These are phyloP conservation scores for Gynochthodes officinalis DNA, from an alignment of 257 asterid genomes.

Conservation along the genomic window DNA sequence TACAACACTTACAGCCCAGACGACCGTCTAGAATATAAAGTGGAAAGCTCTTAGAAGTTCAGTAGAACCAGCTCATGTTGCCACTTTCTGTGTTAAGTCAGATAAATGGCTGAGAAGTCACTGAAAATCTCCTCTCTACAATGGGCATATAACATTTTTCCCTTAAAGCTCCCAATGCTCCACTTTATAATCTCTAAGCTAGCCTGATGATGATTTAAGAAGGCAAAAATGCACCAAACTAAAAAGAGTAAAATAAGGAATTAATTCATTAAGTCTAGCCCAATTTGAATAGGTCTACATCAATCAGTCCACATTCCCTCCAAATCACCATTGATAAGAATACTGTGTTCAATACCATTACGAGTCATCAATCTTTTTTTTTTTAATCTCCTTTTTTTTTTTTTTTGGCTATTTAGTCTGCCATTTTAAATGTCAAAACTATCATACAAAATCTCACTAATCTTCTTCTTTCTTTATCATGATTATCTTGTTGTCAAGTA, in stretches of 20 bases:
- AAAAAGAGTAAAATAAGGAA: neutral
- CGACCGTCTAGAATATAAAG: neutral
- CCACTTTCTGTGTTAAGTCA: neutral
- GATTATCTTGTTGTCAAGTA: neutral
- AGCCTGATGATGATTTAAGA: neutral
- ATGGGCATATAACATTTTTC: neutral
- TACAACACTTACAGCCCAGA: neutral
- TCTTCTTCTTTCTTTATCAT: neutral
- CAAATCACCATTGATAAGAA: neutral
- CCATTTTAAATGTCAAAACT: neutral
- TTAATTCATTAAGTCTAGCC: neutral
- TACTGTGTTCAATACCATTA: neutral
- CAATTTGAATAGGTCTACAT: neutral
- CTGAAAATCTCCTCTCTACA: neutral
- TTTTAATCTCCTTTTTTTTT: neutral
- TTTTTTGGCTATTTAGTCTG: neutral
- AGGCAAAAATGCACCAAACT: too few relatives aligned
- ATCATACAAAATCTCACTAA: neutral
- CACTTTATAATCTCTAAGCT: neutral
- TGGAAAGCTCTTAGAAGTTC: neutral
- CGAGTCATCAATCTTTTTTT: neutral
- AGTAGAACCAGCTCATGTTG: neutral
- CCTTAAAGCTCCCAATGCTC: neutral
- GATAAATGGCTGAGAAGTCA: neutral
- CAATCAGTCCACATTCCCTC: neutral